Percentiles rank a stretch among this genome's conserved stretches.
Evolutionary conservation across 768 basidiomycete species (phyloP).

Genomic region (Collybia nuda): DNA sequence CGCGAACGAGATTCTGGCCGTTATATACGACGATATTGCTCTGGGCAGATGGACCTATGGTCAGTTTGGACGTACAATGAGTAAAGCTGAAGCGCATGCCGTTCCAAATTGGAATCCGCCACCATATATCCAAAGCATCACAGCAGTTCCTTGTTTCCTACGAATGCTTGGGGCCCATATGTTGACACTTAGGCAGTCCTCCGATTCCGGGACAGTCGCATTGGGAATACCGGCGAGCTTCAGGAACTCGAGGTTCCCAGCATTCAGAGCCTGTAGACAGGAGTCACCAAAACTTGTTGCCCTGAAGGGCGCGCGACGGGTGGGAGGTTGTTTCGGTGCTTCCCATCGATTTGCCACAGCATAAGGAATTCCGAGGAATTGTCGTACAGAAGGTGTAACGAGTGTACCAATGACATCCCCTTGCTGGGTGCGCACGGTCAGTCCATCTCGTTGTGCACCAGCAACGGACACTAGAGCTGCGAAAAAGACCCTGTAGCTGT

Average conservation of each 20-base stretch:
- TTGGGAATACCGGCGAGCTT: slow-evolving; percentile 17
- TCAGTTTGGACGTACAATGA: background rate
- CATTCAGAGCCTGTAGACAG: slow-evolving; percentile 24
- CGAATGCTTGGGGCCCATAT: slow-evolving; percentile 32
- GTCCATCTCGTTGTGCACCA: slow-evolving; percentile 19
- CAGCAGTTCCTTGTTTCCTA: slow-evolving; percentile 30
- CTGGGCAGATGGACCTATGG: slow-evolving; percentile 10
- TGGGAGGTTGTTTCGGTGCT: slow-evolving; percentile 23
- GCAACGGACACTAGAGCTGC: no score
- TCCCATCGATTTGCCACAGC: slow-evolving; percentile 33
- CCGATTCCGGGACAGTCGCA: slow-evolving; percentile 25
- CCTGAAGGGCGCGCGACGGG: slow-evolving; percentile 14
- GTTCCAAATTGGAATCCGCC: slow-evolving; percentile 34
- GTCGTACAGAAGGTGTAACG: slow-evolving; percentile 23
- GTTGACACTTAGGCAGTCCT: slow-evolving; percentile 35
- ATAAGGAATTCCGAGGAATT: slow-evolving; percentile 29
- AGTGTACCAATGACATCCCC: slow-evolving; percentile 28
- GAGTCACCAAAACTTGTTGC: slow-evolving; percentile 28
- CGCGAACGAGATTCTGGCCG: slow-evolving; percentile 28
- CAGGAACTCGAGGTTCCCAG: slow-evolving; percentile 18
- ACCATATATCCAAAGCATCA: slow-evolving; percentile 37
- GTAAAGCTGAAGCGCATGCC: slow-evolving; percentile 14
- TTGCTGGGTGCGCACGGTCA: slow-evolving; percentile 26
- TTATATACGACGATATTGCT: slow-evolving; percentile 25
- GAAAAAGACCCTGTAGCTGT: no score